These are phyloP conservation scores for Cordyceps tenuipes DNA, from an alignment of 2,329 filamentous ascomycete genomes.

Conservation along the genomic window DNA sequence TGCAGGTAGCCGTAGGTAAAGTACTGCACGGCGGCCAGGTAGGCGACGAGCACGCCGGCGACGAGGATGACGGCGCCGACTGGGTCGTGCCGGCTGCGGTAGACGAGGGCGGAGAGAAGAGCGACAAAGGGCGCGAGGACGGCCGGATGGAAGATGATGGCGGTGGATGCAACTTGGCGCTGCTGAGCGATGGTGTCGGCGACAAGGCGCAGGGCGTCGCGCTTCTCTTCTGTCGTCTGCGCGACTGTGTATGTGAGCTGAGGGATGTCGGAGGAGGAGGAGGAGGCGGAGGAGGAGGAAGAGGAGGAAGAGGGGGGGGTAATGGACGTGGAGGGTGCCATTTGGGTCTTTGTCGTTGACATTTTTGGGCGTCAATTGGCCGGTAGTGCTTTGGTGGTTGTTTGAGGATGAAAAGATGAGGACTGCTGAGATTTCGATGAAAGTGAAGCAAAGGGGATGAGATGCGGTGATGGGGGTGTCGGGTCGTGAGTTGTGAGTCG, in stretches of 20 bases:
- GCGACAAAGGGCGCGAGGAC: constrained; percentile 37
- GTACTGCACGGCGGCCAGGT: constrained; percentile 53
- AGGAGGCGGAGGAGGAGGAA: neutral
- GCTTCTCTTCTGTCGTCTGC: constrained; percentile 46
- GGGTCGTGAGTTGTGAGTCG: neutral
- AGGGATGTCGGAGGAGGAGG: constrained; percentile 32
- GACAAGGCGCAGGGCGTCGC: constrained; percentile 61
- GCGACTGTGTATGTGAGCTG: constrained; percentile 53
- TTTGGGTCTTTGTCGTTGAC: constrained; percentile 1
- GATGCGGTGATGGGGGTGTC: neutral
- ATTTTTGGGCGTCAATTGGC: neutral
- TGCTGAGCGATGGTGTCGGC: constrained; percentile 79
- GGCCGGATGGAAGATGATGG: constrained; percentile 56
- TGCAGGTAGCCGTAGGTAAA: constrained; percentile 53
- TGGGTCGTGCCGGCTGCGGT: constrained; percentile 37
- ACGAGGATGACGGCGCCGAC: constrained; percentile 46
- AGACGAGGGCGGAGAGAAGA: constrained; percentile 30
- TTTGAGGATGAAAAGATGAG: neutral
- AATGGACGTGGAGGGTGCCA: neutral
- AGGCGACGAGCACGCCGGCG: constrained; percentile 53
- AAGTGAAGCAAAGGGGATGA: neutral
- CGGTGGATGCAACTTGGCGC: constrained; percentile 56
- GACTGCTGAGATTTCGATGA: neutral
- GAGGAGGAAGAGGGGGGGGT: neutral
- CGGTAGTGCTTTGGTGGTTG: neutral